Base-by-base conservation (phyloP, 2,329 filamentous ascomycete genomes). In the Aureobasidium pullulans region DNA sequence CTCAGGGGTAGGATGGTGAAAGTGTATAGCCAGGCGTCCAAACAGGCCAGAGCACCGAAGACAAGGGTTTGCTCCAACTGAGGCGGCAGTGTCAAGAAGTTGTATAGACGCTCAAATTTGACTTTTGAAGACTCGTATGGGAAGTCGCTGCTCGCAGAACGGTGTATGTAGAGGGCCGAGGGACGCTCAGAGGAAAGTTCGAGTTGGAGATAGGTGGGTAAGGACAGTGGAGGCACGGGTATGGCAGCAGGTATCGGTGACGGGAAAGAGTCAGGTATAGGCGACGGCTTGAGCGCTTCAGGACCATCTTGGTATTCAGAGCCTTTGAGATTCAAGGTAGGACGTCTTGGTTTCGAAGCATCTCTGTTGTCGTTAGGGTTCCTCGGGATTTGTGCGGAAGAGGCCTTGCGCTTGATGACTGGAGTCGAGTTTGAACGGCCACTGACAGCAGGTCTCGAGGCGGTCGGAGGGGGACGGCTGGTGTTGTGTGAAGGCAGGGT, bases 11-110 rank as follows among this genome's bases (percentile, higher is more conserved):
- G 77, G 46, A 99, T 96, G 0, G 94, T 99, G 67, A 99, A 95
- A 0, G 90, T 95, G 74, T 96, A 94, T 1, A 99, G 82, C 91
- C 93, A 99, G 1, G 93, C 89, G 71, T 99, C 94, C 6, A 99
- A 79, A 73, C 94, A 99, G 6, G 93, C 92, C 36, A 97, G 75
- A 0, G 89, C 86, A 6, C 94, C 94, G 73, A 99, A 97, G 61
- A 86, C 84, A 6, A 99, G 81, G 0, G 92, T 87, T 47, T 87
- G 83, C 74, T 99, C 94, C 5, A 99, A 79, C 62, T 88, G 89
- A 0, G 84, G 82, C 0, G 93, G 91, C 3, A 99, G 76, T 29
- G 91, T 78, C 6, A 99, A 74, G 62, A 96, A 95, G 70, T 97
- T 97, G 64, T 90, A 82, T 11, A 99, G 79, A 40, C 95, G 85